phyloP scores from a whole-genome alignment of 2,329 filamentous ascomycete genomes.

The Trichoderma arundinaceum region DNA sequence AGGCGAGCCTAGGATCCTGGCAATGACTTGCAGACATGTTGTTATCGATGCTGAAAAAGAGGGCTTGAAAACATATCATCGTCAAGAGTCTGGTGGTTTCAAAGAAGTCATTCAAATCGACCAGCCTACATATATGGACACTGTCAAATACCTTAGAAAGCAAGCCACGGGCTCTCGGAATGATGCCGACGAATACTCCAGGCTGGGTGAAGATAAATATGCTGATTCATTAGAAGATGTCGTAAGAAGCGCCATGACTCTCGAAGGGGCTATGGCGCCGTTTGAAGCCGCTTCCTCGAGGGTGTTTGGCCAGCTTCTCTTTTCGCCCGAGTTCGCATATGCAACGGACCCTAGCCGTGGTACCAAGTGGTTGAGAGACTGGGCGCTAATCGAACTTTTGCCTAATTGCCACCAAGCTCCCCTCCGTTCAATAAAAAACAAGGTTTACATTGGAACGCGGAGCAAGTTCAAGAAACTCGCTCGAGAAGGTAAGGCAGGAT shows the following conservation, averaged over 20 bases:
- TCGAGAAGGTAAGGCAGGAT: neutral
- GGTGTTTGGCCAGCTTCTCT: constrained; percentile 9
- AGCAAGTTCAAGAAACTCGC: too few species aligned
- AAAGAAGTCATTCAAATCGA: constrained; percentile 18
- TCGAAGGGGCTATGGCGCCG: neutral
- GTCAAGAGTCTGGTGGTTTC: neutral
- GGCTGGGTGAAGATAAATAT: neutral
- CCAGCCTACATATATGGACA: neutral
- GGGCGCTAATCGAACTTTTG: constrained; percentile 13
- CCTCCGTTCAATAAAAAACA: neutral
- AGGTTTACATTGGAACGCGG: neutral
- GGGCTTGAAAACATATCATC: neutral
- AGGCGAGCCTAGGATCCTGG: constrained; percentile 3
- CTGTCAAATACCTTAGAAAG: neutral
- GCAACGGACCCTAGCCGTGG: neutral
- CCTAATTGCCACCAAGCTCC: neutral
- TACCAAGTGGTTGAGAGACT: constrained; percentile 13
- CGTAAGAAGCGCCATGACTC: neutral
- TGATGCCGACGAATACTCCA: neutral
- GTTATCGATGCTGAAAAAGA: neutral
- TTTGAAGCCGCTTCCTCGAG: neutral
- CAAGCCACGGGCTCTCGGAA: neutral
- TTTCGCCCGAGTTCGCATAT: neutral
- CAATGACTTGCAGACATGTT: constrained; percentile 18
- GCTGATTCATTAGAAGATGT: neutral